Evolutionary conservation across 78 protist genomes (phyloP).

Genomic region (Cavenderia fasciculata): DNA sequence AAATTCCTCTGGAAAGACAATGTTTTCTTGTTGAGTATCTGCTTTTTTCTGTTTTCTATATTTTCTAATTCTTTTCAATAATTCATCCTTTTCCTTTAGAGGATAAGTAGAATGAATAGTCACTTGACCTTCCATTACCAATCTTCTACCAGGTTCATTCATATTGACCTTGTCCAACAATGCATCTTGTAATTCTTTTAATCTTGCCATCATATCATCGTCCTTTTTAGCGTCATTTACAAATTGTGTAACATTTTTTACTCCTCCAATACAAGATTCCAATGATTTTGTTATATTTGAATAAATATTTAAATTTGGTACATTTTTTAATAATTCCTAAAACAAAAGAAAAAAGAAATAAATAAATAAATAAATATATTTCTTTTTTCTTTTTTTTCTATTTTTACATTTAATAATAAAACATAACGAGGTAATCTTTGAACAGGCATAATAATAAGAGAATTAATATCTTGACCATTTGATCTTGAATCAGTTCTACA

Average conservation of each 20-base stretch:
- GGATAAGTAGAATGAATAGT: slow-evolving; percentile 31
- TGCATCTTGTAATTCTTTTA: slow-evolving; percentile 21
- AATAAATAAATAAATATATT: not conserved
- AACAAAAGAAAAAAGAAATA: not conserved
- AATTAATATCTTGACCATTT: slow-evolving; percentile 37
- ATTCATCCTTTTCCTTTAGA: slow-evolving; percentile 33
- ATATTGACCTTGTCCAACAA: slow-evolving; percentile 59
- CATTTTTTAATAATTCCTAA: slow-evolving; percentile 37
- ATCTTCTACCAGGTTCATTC: slow-evolving; percentile 16
- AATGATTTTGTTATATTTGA: not conserved
- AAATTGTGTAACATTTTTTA: slow-evolving; percentile 27
- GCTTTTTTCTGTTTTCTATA: slow-evolving; percentile 4
- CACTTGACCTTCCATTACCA: slow-evolving; percentile 17
- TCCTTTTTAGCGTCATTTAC: slow-evolving; percentile 76
- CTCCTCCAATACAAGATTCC: slow-evolving; percentile 13
- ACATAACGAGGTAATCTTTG: slow-evolving; percentile 57
- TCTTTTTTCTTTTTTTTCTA: not conserved
- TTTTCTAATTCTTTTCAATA: slow-evolving; percentile 37
- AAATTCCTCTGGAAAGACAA: slow-evolving; percentile 39
- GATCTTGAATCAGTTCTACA: slow-evolving; percentile 6
- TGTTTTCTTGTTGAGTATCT: not conserved
- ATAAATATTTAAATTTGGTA: slow-evolving; percentile 15
- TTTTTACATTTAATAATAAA: not conserved
- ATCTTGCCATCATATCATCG: slow-evolving; percentile 32
- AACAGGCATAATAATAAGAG: slow-evolving; percentile 67